These are phyloP conservation scores for Ceratocystis ficicola DNA, from an alignment of 2,329 filamentous ascomycete species.

Conservation along the genomic window DNA sequence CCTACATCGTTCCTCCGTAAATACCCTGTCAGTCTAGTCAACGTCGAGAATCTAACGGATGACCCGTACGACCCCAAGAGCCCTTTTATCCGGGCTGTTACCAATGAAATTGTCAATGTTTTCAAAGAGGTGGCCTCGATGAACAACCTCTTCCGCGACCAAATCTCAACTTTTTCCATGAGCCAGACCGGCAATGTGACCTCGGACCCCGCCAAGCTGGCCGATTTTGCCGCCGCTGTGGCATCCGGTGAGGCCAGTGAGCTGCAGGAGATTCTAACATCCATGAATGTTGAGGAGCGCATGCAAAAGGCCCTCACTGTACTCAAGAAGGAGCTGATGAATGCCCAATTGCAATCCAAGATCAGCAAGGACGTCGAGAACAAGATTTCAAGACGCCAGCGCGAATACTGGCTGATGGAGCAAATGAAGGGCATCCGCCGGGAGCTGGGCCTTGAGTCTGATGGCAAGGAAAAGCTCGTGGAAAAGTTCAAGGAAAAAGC, in stretches of 20 bases:
- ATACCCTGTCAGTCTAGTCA: slow-evolving; percentile 85
- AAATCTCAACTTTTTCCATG: slow-evolving; percentile 94
- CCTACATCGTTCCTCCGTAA: slow-evolving; percentile 84
- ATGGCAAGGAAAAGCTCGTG: slow-evolving; percentile 95
- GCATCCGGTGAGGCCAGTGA: slow-evolving; percentile 88
- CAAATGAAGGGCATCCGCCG: slow-evolving; percentile 98
- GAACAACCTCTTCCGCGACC: slow-evolving; percentile 90
- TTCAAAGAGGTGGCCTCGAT: slow-evolving; percentile 94
- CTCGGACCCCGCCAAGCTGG: slow-evolving; percentile 85
- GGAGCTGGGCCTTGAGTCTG: slow-evolving; percentile 90
- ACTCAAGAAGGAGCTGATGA: slow-evolving; percentile 97
- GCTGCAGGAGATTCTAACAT: slow-evolving; percentile 79
- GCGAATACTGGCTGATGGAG: slow-evolving; percentile 98
- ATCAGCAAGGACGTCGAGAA: slow-evolving; percentile 96
- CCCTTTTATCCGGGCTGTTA: slow-evolving; percentile 76
- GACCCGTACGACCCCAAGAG: slow-evolving; percentile 85
- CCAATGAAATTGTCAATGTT: slow-evolving; percentile 96
- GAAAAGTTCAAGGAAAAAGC: slow-evolving; percentile 97
- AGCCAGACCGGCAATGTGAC: slow-evolving; percentile 91
- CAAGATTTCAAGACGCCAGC: slow-evolving; percentile 93
- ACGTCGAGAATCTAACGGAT: slow-evolving; percentile 84
- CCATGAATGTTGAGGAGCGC: slow-evolving; percentile 81
- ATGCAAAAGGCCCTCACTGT: slow-evolving; percentile 85
- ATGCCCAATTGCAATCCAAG: slow-evolving; percentile 90
- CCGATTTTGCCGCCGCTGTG: slow-evolving; percentile 93